Evolutionary conservation across 805 yeast genomes (phyloP), one percentile per base, ranked within the genome.

Genomic region (Schwanniomyces occidentalis): DNA sequence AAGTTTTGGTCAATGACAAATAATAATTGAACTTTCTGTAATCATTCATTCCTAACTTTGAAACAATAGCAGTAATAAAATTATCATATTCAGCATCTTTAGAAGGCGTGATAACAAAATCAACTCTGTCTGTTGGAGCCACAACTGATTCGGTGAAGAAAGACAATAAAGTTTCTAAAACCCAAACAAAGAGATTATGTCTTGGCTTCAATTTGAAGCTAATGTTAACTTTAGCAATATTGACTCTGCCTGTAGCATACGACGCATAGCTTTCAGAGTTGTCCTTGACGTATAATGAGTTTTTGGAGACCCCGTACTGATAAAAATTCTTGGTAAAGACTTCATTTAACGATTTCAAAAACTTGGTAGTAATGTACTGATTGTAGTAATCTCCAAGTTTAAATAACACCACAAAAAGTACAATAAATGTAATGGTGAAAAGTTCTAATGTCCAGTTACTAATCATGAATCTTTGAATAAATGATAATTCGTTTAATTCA

Each of bases 201-300:
- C 98, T 82, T 41, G 95, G 78, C 42, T 77, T 69, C 60, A 90
- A 70, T 37, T 73, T 74, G 56, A 89, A 70, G 43, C 73, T 77
- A 30, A 82, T 70, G 38, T 73, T 64, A 38, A 89, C 63, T 37
- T 76, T 71, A 41, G 78, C 78, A 41, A 93, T 73, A 58, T 87
- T 82, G 40, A 78, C 67, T 60, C 99, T 81, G 42, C 99, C 99
- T 38, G 95, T 76, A 27, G 96, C 95, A 57, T 87, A 93, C 23
- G 85, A 69, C 69, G 74, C 62, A 59, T 62, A 87, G 40, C 71
- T 66, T 48, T 82, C 80, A 16, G 80, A 65, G 31, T 79, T 75
- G 53, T 84, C 95, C 57, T 76, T 73, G 46, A 80, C 68, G 44
- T 71, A 69, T 49, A 78, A 61, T 37, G 68, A 57, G 15, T 61